phyloP scores from a whole-genome alignment of 176 grass and related monocot species.

The Rhynchospora pubera region DNA sequence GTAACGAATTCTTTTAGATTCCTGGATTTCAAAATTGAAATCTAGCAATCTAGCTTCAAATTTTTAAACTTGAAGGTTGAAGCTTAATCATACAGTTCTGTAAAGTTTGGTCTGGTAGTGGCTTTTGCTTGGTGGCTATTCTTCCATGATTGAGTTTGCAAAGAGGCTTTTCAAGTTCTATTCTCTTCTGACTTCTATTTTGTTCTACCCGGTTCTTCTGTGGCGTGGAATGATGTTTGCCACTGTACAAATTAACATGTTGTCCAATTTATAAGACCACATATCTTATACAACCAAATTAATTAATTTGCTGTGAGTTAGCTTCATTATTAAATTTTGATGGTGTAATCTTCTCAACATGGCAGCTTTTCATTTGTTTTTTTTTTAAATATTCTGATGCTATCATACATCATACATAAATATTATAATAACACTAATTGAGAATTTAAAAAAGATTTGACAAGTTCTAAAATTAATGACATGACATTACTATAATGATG shows the following conservation, averaged over 20 bases:
- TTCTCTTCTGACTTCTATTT: neutral
- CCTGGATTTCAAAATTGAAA: constrained; percentile 2
- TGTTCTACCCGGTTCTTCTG: constrained; percentile 3
- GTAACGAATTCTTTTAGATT: neutral
- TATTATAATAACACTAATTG: neutral
- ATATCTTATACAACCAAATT: neutral
- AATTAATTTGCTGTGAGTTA: neutral
- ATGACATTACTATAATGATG: neutral
- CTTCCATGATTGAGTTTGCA: neutral
- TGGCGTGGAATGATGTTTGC: neutral
- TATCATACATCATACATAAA: neutral
- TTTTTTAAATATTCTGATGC: neutral
- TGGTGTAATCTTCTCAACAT: neutral
- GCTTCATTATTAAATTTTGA: neutral
- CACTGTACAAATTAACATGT: neutral
- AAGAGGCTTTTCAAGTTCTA: neutral
- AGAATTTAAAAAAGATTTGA: neutral
- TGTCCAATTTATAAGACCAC: neutral
- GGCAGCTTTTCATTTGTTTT: neutral
- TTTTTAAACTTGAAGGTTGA: neutral
- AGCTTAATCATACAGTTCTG: neutral
- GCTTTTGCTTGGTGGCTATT: neutral
- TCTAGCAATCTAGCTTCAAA: constrained; percentile 2
- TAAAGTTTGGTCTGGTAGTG: neutral
- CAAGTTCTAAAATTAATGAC: neutral